These are phyloP conservation scores for Catenaria anguillulae DNA, from an alignment of 371 early-diverging fungal species.

Conservation along the genomic window DNA sequence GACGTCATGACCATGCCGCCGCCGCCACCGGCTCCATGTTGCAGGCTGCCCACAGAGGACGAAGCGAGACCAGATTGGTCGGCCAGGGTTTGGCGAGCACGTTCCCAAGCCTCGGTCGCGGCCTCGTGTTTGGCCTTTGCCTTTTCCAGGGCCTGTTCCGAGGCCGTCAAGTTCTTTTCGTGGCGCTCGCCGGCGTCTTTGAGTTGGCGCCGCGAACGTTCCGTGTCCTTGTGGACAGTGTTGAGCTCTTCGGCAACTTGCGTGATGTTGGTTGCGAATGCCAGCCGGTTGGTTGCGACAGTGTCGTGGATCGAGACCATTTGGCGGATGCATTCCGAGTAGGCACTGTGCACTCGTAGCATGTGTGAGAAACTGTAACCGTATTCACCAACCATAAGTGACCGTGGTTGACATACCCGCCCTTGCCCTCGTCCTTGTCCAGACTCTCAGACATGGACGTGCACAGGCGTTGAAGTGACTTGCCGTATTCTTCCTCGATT, in stretches of 20 bases:
- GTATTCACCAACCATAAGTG: not conserved
- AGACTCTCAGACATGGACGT: slow-evolving; percentile 20
- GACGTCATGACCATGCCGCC: not conserved
- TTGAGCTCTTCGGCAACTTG: slow-evolving; percentile 53
- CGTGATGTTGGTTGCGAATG: slow-evolving; percentile 37
- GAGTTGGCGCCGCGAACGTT: slow-evolving; percentile 47
- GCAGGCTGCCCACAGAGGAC: too few species aligned
- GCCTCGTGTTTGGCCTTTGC: slow-evolving; percentile 18
- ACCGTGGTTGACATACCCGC: not conserved
- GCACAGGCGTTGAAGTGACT: slow-evolving; percentile 27
- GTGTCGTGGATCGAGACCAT: slow-evolving; percentile 53
- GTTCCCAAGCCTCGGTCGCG: slow-evolving; percentile 2
- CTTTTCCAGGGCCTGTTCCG: slow-evolving; percentile 54
- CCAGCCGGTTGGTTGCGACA: slow-evolving; percentile 48
- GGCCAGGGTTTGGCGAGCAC: not conserved
- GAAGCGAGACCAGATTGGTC: not conserved
- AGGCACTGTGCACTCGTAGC: slow-evolving; percentile 19
- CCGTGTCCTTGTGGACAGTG: slow-evolving; percentile 54
- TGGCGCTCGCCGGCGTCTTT: slow-evolving; percentile 56
- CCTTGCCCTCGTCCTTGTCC: slow-evolving; percentile 1
- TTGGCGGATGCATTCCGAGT: slow-evolving; percentile 34
- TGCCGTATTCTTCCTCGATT: slow-evolving; percentile 39
- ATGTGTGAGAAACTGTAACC: not conserved
- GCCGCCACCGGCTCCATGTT: too few species aligned
- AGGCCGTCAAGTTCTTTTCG: slow-evolving; percentile 43